Evolutionary conservation across 163 green algal species (phyloP).

Genomic region (Scenedesmus sp.): DNA sequence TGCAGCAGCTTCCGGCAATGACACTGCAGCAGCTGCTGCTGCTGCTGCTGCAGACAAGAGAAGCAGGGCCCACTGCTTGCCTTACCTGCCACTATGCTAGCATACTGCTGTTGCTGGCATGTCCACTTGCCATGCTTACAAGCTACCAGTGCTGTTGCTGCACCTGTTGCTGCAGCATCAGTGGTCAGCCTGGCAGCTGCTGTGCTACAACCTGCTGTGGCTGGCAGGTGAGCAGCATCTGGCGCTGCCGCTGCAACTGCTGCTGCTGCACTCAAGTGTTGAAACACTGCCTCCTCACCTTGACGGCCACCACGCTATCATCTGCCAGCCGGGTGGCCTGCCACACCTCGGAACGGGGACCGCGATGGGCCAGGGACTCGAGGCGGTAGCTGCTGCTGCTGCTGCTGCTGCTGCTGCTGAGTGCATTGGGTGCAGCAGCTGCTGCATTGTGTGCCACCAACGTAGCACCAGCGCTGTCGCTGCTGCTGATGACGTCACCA

Average conservation of each 20-base stretch:
- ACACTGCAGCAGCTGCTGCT: too few species aligned
- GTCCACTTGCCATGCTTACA: too few species aligned
- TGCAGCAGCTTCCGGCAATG: too few species aligned
- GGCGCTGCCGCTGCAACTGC: neutral
- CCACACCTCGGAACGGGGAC: conserved; percentile 18
- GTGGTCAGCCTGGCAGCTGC: too few species aligned
- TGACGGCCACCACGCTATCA: neutral
- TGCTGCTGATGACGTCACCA: neutral
- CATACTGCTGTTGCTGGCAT: too few species aligned
- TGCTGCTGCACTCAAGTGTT: too few species aligned
- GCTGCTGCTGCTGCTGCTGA: conserved; percentile 11
- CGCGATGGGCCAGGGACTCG: neutral
- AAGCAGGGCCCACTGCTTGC: too few species aligned
- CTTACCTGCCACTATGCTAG: too few species aligned
- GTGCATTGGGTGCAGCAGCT: neutral
- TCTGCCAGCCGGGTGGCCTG: neutral
- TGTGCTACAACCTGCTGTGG: too few species aligned
- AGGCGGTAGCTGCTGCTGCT: conserved; percentile 6
- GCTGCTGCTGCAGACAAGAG: too few species aligned
- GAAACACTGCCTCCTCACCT: conserved; percentile 1
- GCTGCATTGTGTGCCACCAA: neutral
- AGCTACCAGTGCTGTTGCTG: neutral
- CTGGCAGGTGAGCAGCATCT: too few species aligned
- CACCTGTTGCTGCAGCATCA: too few species aligned
- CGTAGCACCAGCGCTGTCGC: neutral